Base-by-base conservation (phyloP, 345 rosid genomes). In the Boechera retrofracta region DNA sequence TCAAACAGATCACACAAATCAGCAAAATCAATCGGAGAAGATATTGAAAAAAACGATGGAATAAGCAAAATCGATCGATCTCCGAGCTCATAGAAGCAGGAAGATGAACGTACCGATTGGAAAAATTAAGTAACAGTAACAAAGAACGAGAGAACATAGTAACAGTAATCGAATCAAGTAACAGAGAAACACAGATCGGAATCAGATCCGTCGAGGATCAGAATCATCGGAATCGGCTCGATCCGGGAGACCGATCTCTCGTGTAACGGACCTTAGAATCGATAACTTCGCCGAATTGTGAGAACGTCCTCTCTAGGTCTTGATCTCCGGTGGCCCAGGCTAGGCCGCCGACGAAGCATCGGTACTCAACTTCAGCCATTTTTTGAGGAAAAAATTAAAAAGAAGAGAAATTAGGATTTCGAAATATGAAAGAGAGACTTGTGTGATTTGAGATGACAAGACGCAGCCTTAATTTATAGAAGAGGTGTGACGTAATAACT, bases 261-360 rank as follows among this genome's bases (percentile, higher is more conserved):
- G 87, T 79, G 82, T 44, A 85, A 90, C 97, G 80, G 95, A 95
- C 98, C 99, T 95, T 95, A 87, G 90, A 92, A 79, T 95, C 99
- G 82, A 89, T 16, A 77, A 95, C 74, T 31, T 92, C 88, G 73
- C 98, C 99, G 36, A 9, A 95, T 0, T 80, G 6, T 31, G 89
- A 71, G 82, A 95, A 95, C 10, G 92, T 88, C 2, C 78, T 78
- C 15, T 85, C 79, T 0, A 95, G 87, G 0, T 83, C 74, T 12
- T 64, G 55, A 57, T 95, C 98, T 38, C 42, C 79, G 41, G 98
- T 95, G 82, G 94, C 96, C 98, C 98, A 95, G 0, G 98, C 99
- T 0, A 95, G 90, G 66, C 99, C 98, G 18, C 98, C 99, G 39
- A 92, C 97, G 51, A 95, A 95, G 83, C 99, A 95, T 61, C 99